Evolutionary conservation across 176 grass and related monocot genomes (phyloP).

Genomic region (Microstegium vimineum): DNA sequence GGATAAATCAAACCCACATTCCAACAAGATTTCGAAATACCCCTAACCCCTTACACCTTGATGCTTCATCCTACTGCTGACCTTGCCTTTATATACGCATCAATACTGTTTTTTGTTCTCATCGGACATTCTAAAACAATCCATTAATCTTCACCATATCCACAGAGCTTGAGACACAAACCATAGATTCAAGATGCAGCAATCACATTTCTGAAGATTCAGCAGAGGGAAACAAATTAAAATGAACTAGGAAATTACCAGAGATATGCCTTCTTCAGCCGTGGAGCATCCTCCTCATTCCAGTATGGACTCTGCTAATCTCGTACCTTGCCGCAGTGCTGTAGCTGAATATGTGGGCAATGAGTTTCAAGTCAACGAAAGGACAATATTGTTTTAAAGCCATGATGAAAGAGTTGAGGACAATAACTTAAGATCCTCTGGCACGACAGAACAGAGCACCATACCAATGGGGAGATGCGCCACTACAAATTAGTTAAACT

Average conservation of each 20-base stretch:
- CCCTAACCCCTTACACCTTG: neutral
- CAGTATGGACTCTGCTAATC: neutral
- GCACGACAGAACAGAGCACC: neutral
- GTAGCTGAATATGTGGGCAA: neutral
- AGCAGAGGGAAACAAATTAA: neutral
- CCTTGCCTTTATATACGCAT: neutral
- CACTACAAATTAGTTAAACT: too few species aligned
- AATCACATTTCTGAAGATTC: neutral
- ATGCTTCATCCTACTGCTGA: neutral
- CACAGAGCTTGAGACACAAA: neutral
- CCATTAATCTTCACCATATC: neutral
- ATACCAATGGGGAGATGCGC: neutral
- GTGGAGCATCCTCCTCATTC: neutral
- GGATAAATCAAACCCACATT: neutral
- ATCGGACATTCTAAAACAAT: neutral
- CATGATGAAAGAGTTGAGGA: neutral
- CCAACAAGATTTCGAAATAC: neutral
- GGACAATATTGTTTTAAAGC: neutral
- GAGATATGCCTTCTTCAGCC: neutral
- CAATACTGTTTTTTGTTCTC: neutral
- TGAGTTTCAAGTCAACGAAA: slow-evolving; percentile 6
- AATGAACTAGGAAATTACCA: slow-evolving; percentile 19
- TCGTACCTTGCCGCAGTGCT: neutral
- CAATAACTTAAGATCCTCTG: neutral
- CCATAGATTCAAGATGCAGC: slow-evolving; percentile 7